Evolutionary conservation across 148 eudicot genomes (phyloP), one percentile per base, ranked within the genome.

Genomic region (Camellia granthamiana): DNA sequence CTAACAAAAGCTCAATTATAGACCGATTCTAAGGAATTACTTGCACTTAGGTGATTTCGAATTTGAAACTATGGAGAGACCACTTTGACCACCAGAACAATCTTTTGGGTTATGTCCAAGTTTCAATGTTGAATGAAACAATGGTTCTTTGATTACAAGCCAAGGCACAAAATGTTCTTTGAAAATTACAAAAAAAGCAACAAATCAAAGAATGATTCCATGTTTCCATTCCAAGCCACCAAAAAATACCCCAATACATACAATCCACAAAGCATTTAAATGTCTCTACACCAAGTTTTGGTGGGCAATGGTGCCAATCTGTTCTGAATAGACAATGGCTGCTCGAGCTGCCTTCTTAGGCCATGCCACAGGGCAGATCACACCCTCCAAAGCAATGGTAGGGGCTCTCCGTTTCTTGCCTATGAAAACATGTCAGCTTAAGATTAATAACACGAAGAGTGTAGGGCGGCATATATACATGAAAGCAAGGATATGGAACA

Each of bases 121-220:
- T 41, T 52, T 55, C 44, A 74, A 52, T 55, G n/a, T 44, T 30
- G 30, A 30, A 30, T 30, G 30, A 43, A 63, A 77, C 69, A 81
- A 23, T 38, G 13, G 75, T 88, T 78, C 87, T 80, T 86, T 76
- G 68, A 82, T 78, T 81, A 51, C 72, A 14, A 30, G 65, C 72
- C 79, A 86, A 84, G 89, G 74, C 71, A 82, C 66, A 64, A 42
- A 55, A 11, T 55, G 70, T 77, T 81, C 72, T 76, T n/a, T 60
- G 54, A 63, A 18, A 71, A 11, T 54, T 70, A 61, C 56, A 61
- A 41, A 69, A 69, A 47, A 70, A 69, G 7, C 18, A 41, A 82
- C 69, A 76, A 80, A 82, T 71, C 21, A 75, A 44, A 72, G 62
- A 65, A 49, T 61, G 30, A 74, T 88, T 80, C 86, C 78, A 77